Conservation (phyloP, 345 rosid genomes). For the Cardamine occulta region DNA sequence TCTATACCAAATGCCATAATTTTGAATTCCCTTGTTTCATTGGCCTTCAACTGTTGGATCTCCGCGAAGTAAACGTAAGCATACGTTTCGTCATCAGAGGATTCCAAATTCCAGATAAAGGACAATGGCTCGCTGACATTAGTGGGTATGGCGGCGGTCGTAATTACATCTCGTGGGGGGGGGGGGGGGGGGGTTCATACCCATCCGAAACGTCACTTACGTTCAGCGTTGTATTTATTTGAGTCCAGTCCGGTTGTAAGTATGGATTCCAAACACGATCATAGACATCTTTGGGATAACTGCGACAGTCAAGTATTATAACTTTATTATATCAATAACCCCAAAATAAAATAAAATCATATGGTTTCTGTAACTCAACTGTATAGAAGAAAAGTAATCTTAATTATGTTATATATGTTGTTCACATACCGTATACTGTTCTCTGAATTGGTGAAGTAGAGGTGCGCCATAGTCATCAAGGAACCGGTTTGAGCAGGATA, state of each 20-base stretch:
- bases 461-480: neutral
- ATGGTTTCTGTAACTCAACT: neutral
- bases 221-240: slow-evolving; percentile 13
- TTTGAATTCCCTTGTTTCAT: slow-evolving; percentile 42
- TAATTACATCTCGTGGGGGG: slow-evolving; percentile 37
- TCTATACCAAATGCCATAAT: slow-evolving; percentile 24
- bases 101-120: neutral
- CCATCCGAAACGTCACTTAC: fast-evolving
- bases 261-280: slow-evolving; percentile 47
- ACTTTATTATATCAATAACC: too few relatives aligned
- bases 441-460: neutral
- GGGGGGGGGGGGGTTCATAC: slow-evolving; percentile 30
- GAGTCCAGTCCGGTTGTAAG: neutral
- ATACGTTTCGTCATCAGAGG: slow-evolving; percentile 20
- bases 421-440: neutral
- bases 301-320: neutral
- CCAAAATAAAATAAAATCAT: too few relatives aligned
- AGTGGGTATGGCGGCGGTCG: slow-evolving; percentile 28
- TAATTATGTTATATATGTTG: neutral
- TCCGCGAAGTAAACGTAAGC: slow-evolving; percentile 49
- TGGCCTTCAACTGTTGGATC: slow-evolving; percentile 21
- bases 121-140: slow-evolving; percentile 30
- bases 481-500: slow-evolving; percentile 13
- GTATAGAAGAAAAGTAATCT: neutral
- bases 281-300: slow-evolving; percentile 45